Evolutionary conservation across 73 alveolate genomes (phyloP).

Genomic region (Tetrahymena borealis): DNA sequence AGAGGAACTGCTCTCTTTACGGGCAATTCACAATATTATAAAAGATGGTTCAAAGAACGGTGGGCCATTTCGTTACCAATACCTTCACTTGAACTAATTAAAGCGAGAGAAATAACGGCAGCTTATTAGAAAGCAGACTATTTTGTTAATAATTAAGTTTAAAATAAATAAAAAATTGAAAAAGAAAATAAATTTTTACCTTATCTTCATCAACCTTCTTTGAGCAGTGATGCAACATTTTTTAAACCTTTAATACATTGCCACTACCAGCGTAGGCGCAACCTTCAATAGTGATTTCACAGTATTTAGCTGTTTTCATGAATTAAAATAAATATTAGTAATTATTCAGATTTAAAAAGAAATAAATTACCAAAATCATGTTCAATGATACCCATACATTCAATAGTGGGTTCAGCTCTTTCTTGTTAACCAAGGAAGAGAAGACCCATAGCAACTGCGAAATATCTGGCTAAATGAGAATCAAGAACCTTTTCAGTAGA

Average conservation of each 20-base stretch:
- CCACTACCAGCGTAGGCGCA: conserved; percentile 41
- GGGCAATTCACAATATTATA: conserved; percentile 16
- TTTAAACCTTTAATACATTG: conserved; percentile 30
- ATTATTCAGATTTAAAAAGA: too few relatives aligned
- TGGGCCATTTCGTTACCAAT: conserved; percentile 39
- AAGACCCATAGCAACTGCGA: conserved; percentile 93
- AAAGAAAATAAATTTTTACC: neutral
- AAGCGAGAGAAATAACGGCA: conserved; percentile 33
- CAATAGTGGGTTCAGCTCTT: conserved; percentile 9
- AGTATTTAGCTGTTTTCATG: neutral
- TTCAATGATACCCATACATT: neutral
- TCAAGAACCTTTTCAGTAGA: conserved; percentile 55
- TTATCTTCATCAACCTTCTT: conserved; percentile 20
- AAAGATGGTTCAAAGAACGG: conserved; percentile 27
- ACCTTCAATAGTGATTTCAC: conserved; percentile 10
- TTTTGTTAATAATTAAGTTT: neutral
- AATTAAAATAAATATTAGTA: neutral
- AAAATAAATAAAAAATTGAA: neutral
- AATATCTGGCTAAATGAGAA: conserved; percentile 77
- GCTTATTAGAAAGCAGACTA: conserved; percentile 12
- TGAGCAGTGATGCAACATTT: conserved; percentile 17
- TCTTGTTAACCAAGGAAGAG: conserved; percentile 74
- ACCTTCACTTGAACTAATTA: conserved; percentile 37
- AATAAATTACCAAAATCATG: neutral
- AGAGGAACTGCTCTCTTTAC: conserved; percentile 48